A percentile compares a stretch with the other conserved stretches of the same genome.
phyloP scores from a whole-genome alignment of 2,329 filamentous ascomycete species.

The Botrytis cinerea region DNA sequence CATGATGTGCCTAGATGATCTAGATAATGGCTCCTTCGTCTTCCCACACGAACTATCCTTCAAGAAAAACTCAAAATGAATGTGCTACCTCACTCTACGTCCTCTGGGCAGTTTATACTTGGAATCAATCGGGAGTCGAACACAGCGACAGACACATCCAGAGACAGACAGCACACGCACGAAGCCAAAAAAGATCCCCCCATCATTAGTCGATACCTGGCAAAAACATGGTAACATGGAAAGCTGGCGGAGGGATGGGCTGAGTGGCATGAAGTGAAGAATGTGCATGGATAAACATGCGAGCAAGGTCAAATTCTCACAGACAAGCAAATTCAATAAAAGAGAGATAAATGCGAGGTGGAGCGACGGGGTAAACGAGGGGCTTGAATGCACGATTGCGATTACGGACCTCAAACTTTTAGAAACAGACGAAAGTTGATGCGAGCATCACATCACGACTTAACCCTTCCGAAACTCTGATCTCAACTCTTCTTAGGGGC shows the following conservation, averaged over 20 bases:
- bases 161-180: not conserved
- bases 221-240: not conserved
- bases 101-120: not conserved
- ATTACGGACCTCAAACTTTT: conserved; percentile 11
- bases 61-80: not conserved
- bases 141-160: not conserved
- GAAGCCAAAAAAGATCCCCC: not conserved
- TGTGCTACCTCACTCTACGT: not conserved
- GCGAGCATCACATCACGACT: conserved; percentile 2
- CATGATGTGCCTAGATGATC: not conserved
- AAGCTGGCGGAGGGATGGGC: not conserved
- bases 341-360: not conserved
- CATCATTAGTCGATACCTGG: not conserved
- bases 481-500: not conserved
- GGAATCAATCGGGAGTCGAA: not conserved
- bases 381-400: conserved; percentile 20
- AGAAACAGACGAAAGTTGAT: not conserved
- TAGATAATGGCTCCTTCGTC: not conserved
- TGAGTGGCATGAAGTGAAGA: not conserved
- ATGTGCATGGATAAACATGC: conserved; percentile 1
- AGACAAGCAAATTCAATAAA: not conserved
- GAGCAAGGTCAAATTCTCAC: not conserved
- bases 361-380: not conserved
- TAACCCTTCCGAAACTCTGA: not conserved
- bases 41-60: not conserved